phyloP scores from a whole-genome alignment of 768 basidiomycete species.

The Zangia roseola region DNA sequence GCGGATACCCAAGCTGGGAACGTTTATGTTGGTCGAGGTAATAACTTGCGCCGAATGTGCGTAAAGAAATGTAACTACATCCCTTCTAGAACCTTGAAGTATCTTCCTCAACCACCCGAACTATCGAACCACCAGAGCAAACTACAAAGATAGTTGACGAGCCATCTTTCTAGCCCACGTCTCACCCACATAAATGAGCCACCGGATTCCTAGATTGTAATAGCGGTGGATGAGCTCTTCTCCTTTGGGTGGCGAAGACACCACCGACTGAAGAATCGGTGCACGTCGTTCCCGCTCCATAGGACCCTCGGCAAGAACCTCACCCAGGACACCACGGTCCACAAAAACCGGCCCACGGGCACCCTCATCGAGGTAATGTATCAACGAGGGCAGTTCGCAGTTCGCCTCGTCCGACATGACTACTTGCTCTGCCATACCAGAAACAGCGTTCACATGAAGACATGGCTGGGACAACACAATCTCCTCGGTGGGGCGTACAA shows the following conservation, averaged over 20 bases:
- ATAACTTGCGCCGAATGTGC: no score
- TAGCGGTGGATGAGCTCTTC: constrained; percentile 18
- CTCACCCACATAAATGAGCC: constrained; percentile 19
- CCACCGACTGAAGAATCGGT: constrained; percentile 4
- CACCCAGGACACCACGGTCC: neutral
- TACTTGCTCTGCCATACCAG: constrained; percentile 1
- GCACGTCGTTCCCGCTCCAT: constrained; percentile 4
- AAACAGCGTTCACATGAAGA: neutral
- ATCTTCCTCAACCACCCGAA: no score
- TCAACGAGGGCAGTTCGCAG: neutral
- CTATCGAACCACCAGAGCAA: no score
- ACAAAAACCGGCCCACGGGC: constrained; percentile 20
- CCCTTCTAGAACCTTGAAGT: no score
- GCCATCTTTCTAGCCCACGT: constrained; percentile 19
- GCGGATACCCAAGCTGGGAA: no score
- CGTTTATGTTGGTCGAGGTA: no score
- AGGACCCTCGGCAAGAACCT: constrained; percentile 5
- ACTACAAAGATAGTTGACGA: neutral
- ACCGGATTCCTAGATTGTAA: no score
- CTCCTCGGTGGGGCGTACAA: neutral
- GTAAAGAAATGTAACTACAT: no score
- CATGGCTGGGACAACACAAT: neutral
- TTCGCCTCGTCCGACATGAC: neutral
- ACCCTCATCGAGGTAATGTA: constrained; percentile 21
- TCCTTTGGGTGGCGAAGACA: constrained; percentile 11